These are phyloP conservation scores for Luffa aegyptiaca DNA, from an alignment of 306 rosid genomes.

Conservation along the genomic window DNA sequence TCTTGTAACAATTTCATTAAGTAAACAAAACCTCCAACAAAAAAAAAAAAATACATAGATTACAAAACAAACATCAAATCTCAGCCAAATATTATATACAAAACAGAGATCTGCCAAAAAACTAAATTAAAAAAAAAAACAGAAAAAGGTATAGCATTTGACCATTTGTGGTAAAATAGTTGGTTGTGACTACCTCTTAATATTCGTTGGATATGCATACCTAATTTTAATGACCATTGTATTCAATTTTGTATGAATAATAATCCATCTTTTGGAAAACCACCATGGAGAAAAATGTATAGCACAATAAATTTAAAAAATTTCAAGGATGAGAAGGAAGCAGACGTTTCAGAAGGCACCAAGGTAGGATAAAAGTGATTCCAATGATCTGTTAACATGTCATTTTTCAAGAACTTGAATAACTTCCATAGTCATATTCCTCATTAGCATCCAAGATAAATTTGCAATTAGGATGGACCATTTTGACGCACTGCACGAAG, in stretches of 20 bases:
- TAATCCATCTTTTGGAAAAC: background rate
- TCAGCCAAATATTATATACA: no score
- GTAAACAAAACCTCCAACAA: no score
- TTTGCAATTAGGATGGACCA: conserved; percentile 59
- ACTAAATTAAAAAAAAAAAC: no score
- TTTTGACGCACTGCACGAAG: conserved; percentile 48
- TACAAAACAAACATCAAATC: no score
- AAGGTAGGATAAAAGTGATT: background rate
- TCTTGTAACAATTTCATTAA: no score
- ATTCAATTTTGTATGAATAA: conserved; percentile 43
- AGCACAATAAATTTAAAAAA: background rate
- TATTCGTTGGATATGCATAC: no score
- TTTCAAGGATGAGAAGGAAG: background rate
- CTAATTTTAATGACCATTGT: no score
- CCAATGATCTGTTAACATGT: conserved; percentile 36
- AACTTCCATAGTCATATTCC: conserved; percentile 77
- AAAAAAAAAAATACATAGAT: no score
- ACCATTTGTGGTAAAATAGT: no score
- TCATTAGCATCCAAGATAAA: conserved; percentile 95
- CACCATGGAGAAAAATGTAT: background rate
- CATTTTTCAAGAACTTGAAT: conserved; percentile 74
- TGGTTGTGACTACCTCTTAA: no score
- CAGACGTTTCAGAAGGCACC: background rate
- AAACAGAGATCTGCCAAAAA: no score
- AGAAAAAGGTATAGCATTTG: no score